Evolutionary conservation across 1,284 basidiomycete species (phyloP).

Genomic region (Tilletia caries): DNA sequence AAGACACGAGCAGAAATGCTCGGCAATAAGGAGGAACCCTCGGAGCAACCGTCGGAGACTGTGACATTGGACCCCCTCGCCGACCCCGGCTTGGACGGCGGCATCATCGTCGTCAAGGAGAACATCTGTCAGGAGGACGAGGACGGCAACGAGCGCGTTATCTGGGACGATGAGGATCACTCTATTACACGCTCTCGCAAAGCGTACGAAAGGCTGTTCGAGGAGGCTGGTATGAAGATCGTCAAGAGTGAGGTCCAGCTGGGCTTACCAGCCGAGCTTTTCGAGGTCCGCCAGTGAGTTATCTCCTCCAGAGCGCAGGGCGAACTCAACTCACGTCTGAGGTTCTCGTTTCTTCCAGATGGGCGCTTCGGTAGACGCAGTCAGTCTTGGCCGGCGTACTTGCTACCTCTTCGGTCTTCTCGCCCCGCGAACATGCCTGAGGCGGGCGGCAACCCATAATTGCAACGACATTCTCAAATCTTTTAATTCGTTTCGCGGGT

Average conservation of each 20-base stretch:
- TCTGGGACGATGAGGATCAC: conserved; percentile 52
- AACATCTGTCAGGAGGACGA: conserved; percentile 46
- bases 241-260: conserved; percentile 44
- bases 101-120: conserved; percentile 51
- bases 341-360: not conserved
- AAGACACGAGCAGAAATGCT: conserved; percentile 19
- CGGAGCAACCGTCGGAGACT: not conserved
- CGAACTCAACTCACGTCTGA: not conserved
- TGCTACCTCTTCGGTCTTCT: no score
- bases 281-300: conserved; percentile 48
- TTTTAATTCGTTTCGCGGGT: no score
- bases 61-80: conserved; percentile 5
- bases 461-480: no score
- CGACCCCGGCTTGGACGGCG: conserved; percentile 18
- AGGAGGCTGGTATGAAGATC: conserved; percentile 42
- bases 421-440: no score
- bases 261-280: conserved; percentile 50
- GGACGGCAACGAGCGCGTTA: conserved; percentile 46
- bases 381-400: no score
- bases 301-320: not conserved
- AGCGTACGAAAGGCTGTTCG: conserved; percentile 49
- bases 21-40: not conserved
- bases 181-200: conserved; percentile 47
- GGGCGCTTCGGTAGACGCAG: conserved; percentile 3
- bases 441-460: no score